These are phyloP conservation scores for Solanum gracilifrons DNA, from an alignment of 257 asterid species.

Conservation along the genomic window DNA sequence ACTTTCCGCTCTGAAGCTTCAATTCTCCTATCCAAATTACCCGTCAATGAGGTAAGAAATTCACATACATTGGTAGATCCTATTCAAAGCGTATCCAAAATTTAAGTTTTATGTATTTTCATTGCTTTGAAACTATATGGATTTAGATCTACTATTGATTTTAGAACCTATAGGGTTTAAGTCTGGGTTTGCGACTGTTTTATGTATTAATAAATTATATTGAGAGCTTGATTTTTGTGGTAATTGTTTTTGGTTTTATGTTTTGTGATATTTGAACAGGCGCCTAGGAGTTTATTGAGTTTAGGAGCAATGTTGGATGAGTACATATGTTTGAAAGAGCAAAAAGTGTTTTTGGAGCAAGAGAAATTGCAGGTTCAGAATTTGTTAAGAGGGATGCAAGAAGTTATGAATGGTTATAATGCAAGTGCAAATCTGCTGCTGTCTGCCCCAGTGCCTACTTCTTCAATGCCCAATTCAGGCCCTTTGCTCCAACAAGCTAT, in stretches of 20 bases:
- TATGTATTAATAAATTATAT: not conserved
- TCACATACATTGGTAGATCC: not conserved
- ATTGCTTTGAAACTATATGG: not conserved
- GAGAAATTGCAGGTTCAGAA: constrained; percentile 58
- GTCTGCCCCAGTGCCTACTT: constrained; percentile 17
- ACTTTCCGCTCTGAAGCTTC: constrained; percentile 79
- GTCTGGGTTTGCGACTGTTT: too few relatives aligned
- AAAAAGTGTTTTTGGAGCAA: constrained; percentile 56
- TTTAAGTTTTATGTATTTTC: not conserved
- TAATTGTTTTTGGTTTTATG: not conserved
- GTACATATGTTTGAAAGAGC: constrained; percentile 74
- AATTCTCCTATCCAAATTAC: constrained; percentile 56
- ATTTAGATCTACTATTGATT: not conserved
- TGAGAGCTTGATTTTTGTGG: not conserved
- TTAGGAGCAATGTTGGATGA: constrained; percentile 77
- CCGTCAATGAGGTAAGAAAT: constrained; percentile 51
- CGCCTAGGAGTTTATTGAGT: constrained; percentile 71
- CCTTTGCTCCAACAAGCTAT: not conserved
- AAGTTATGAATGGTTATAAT: constrained; percentile 57
- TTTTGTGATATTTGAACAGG: constrained; percentile 20
- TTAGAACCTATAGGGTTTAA: not conserved
- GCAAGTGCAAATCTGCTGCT: constrained; percentile 11
- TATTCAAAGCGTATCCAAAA: not conserved
- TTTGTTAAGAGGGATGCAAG: constrained; percentile 71
- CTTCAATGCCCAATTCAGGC: not conserved